Evolutionary conservation across 768 basidiomycete species (phyloP).

Genomic region (Termitomyces titanicus): DNA sequence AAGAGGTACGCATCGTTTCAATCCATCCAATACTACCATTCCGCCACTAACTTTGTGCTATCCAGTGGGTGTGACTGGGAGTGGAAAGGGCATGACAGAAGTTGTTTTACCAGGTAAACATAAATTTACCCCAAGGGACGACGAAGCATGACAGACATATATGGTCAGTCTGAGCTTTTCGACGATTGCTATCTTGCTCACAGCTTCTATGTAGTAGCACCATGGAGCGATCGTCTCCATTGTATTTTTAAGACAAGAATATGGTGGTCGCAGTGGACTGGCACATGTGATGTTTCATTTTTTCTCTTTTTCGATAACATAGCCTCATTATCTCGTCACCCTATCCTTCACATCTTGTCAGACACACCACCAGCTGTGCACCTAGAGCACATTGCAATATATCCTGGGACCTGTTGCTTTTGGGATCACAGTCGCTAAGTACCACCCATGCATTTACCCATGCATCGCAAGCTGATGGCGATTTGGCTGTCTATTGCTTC

Average conservation of each 20-base stretch:
- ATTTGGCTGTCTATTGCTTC: neutral
- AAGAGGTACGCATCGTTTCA: conserved; percentile 51
- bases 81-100: conserved; percentile 87
- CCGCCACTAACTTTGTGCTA: conserved; percentile 19
- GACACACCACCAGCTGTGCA: conserved; percentile 9
- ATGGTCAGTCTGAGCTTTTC: conserved; percentile 3
- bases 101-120: conserved; percentile 66
- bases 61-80: conserved; percentile 89
- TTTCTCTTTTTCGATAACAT: conserved; percentile 18
- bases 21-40: conserved; percentile 1
- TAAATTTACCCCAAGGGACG: conserved; percentile 59
- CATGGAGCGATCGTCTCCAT: neutral
- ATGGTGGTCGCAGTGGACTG: neutral
- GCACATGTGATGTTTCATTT: conserved; percentile 31
- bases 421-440: conserved; percentile 20
- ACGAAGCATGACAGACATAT: conserved; percentile 28
- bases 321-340: conserved; percentile 26
- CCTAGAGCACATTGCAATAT: conserved; percentile 4
- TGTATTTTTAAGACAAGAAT: conserved; percentile 2
- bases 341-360: conserved; percentile 13
- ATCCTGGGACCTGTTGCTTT: neutral
- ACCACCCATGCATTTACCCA: conserved; percentile 14
- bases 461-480: conserved; percentile 10
- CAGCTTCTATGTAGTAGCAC: neutral
- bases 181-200: neutral